These are phyloP conservation scores for Pestalotiopsis fici DNA, from an alignment of 2,329 filamentous ascomycete genomes.

Conservation along the genomic window DNA sequence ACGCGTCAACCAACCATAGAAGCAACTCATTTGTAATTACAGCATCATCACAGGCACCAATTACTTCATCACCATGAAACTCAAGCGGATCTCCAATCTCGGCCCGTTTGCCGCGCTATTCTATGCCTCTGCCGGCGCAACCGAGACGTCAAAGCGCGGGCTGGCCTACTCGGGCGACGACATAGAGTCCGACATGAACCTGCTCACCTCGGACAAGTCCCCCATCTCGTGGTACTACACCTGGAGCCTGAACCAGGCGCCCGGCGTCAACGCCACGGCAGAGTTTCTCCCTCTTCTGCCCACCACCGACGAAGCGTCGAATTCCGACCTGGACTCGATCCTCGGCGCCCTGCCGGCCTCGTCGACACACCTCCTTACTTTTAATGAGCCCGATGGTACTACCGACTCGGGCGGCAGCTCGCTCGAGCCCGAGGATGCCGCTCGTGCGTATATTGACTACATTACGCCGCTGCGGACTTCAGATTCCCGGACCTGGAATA, in stretches of 20 bases:
- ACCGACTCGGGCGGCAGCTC: conserved; percentile 38
- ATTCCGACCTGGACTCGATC: conserved; percentile 22
- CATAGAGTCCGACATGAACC: conserved; percentile 29
- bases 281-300: conserved; percentile 40
- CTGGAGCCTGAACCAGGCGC: conserved; percentile 31
- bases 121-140: background rate
- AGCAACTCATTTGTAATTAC: background rate
- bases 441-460: conserved; percentile 35
- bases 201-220: conserved; percentile 36
- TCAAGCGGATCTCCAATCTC: background rate
- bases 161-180: conserved; percentile 24
- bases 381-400: conserved; percentile 43
- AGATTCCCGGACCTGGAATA: conserved; percentile 28
- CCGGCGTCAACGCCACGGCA: conserved; percentile 22
- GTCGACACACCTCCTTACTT: conserved; percentile 39
- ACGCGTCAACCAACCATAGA: background rate
- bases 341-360: conserved; percentile 30
- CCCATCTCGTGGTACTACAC: conserved; percentile 44
- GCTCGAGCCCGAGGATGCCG: conserved; percentile 39
- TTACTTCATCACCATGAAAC: background rate
- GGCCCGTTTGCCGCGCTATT: background rate
- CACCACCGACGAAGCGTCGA: conserved; percentile 32
- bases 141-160: conserved; percentile 22
- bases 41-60: background rate
- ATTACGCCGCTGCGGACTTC: conserved; percentile 34